These are phyloP conservation scores for Diaporthe longicolla DNA, from an alignment of 2,329 filamentous ascomycete species.

Conservation along the genomic window DNA sequence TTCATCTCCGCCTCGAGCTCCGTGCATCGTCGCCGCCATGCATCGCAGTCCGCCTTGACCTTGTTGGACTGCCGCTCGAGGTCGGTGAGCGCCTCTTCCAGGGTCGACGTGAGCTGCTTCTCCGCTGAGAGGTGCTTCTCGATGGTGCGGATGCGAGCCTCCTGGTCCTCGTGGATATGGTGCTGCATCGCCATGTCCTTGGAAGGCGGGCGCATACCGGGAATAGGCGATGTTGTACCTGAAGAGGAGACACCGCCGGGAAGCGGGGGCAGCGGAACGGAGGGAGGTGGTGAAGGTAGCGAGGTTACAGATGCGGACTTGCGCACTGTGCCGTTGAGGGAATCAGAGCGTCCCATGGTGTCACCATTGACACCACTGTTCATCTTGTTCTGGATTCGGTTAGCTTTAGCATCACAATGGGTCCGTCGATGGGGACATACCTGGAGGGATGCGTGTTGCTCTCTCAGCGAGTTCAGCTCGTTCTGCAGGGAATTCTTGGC, in stretches of 20 bases:
- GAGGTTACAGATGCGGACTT: slow-evolving; percentile 88
- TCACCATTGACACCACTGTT: slow-evolving; percentile 34
- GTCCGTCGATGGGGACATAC: slow-evolving; percentile 62
- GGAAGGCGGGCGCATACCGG: slow-evolving; percentile 79
- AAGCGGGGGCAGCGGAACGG: slow-evolving; percentile 94
- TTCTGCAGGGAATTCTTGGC: slow-evolving; percentile 74
- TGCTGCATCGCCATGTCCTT: slow-evolving; percentile 82
- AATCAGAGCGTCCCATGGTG: slow-evolving; percentile 70
- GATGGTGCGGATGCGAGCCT: slow-evolving; percentile 93
- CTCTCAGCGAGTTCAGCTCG: slow-evolving; percentile 76
- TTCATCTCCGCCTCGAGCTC: slow-evolving; percentile 81
- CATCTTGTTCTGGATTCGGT: slow-evolving; percentile 68
- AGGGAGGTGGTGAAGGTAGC: slow-evolving; percentile 92
- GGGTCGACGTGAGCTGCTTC: slow-evolving; percentile 93
- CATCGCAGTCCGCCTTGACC: slow-evolving; percentile 90
- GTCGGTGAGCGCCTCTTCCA: slow-evolving; percentile 96
- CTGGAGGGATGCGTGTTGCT: slow-evolving; percentile 83
- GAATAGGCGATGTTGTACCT: slow-evolving; percentile 62
- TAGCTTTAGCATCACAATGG: slow-evolving; percentile 44
- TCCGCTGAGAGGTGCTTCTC: slow-evolving; percentile 97
- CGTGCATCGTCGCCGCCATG: slow-evolving; percentile 88
- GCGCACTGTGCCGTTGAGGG: slow-evolving; percentile 77
- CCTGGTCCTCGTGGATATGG: slow-evolving; percentile 93
- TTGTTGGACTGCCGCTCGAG: slow-evolving; percentile 93
- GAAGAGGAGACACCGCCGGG: slow-evolving; percentile 68